These are phyloP conservation scores for Lichtheimia corymbifera DNA, from an alignment of 371 early-diverging fungal species.

Conservation along the genomic window DNA sequence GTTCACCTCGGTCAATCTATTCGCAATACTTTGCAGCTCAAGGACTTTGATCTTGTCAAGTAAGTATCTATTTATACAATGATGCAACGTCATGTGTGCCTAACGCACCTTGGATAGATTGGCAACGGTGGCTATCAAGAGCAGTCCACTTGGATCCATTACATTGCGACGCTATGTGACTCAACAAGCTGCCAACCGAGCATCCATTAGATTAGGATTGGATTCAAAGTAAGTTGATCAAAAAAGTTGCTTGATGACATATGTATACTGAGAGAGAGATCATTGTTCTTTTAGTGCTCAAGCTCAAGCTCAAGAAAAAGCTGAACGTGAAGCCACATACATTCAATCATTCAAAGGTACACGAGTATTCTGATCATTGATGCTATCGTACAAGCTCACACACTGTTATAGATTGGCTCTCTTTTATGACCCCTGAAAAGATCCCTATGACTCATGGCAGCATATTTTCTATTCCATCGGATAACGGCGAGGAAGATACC, in stretches of 20 bases:
- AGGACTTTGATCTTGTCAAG: slow-evolving; percentile 51
- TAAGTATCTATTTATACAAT: slow-evolving; percentile 12
- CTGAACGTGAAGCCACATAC: slow-evolving; percentile 21
- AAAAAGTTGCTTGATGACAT: background rate
- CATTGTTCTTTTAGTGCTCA: slow-evolving; percentile 14
- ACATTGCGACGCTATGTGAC: slow-evolving; percentile 28
- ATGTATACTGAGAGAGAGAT: background rate
- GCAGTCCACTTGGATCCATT: slow-evolving; percentile 26
- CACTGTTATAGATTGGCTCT: slow-evolving; percentile 10
- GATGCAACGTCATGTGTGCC: background rate
- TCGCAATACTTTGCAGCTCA: slow-evolving; percentile 41
- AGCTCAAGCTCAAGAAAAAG: slow-evolving; percentile 31
- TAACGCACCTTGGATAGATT: slow-evolving; percentile 25
- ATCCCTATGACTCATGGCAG: slow-evolving; percentile 12
- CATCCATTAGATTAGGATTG: slow-evolving; percentile 42
- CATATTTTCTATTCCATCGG: slow-evolving; percentile 9
- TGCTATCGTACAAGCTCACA: background rate
- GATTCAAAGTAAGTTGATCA: slow-evolving; percentile 23
- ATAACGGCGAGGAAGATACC: slow-evolving; percentile 5
- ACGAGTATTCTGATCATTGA: background rate
- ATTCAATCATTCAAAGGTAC: slow-evolving; percentile 28
- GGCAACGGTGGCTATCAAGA: slow-evolving; percentile 35
- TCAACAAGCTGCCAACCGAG: slow-evolving; percentile 11
- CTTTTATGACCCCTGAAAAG: background rate
- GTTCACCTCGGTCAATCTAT: slow-evolving; percentile 46